phyloP scores from a whole-genome alignment of 2,329 filamentous ascomycete genomes.

The Amesomyces nigricolor region DNA sequence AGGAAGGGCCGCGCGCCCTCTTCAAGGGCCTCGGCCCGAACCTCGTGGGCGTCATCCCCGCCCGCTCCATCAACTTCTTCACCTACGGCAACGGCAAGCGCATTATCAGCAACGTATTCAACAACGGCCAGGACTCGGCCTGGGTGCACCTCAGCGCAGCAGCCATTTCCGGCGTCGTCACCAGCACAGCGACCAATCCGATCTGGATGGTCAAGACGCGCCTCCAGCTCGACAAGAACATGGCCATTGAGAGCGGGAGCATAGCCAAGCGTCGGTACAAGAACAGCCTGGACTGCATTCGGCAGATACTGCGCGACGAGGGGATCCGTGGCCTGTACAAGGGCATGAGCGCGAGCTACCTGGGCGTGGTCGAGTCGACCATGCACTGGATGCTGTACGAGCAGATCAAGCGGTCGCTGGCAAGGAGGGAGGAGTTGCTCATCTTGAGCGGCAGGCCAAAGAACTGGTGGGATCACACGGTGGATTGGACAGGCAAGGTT shows the following conservation, averaged over 20 bases:
- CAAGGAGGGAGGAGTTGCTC: slow-evolving; percentile 55
- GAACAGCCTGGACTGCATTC: slow-evolving; percentile 83
- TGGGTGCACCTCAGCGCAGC: slow-evolving; percentile 76
- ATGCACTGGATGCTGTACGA: slow-evolving; percentile 94
- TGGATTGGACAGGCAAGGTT: slow-evolving; percentile 74
- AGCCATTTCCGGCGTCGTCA: slow-evolving; percentile 72
- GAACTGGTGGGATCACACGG: slow-evolving; percentile 65
- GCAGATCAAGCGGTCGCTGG: slow-evolving; percentile 75
- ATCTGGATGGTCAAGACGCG: slow-evolving; percentile 97
- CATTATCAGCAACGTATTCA: slow-evolving; percentile 66
- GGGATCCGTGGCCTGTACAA: slow-evolving; percentile 80
- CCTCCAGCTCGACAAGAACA: slow-evolving; percentile 84
- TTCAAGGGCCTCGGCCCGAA: slow-evolving; percentile 94
- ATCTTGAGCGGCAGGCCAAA: slow-evolving; percentile 54
- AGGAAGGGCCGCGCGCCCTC: slow-evolving; percentile 78
- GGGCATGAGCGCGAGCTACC: slow-evolving; percentile 83
- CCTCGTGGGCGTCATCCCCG: slow-evolving; percentile 81
- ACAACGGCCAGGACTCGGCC: slow-evolving; percentile 61
- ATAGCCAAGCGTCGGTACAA: slow-evolving; percentile 63
- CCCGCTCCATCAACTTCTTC: slow-evolving; percentile 88
- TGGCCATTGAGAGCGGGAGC: slow-evolving; percentile 55
- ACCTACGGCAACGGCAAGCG: slow-evolving; percentile 89
- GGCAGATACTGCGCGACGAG: slow-evolving; percentile 74
- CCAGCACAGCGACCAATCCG: slow-evolving; percentile 86
- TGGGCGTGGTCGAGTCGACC: slow-evolving; percentile 85